Percentiles rank a stretch among this genome's conserved stretches.
Evolutionary conservation across 345 rosid genomes (phyloP).

Genomic region (Aethionema arabicum): DNA sequence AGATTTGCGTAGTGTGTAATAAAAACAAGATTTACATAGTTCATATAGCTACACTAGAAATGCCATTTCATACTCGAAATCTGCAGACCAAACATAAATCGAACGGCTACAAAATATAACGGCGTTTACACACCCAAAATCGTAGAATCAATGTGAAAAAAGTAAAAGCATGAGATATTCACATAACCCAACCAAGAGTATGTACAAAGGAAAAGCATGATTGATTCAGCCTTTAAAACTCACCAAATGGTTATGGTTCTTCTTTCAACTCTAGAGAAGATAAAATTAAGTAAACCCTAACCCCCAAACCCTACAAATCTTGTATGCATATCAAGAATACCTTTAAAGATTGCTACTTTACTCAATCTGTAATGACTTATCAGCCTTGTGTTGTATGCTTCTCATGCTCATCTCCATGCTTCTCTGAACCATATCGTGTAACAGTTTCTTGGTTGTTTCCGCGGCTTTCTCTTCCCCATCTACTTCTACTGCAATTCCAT

Average conservation of each 20-base stretch:
- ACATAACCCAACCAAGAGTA: constrained; percentile 11
- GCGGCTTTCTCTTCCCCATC: constrained; percentile 68
- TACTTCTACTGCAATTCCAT: constrained; percentile 56
- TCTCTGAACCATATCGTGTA: constrained; percentile 73
- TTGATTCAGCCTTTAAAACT: constrained; percentile 4
- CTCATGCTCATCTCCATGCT: constrained; percentile 64
- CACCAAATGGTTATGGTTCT: constrained; percentile 14
- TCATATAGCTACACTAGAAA: too few relatives aligned
- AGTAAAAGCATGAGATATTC: constrained; percentile 1
- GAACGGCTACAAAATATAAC: too few relatives aligned
- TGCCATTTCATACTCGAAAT: too few relatives aligned
- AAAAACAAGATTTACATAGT: too few relatives aligned
- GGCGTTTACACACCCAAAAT: not conserved
- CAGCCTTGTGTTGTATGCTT: constrained; percentile 42
- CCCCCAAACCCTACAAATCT: not conserved
- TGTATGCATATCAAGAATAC: constrained; percentile 14
- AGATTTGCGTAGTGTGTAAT: too few relatives aligned
- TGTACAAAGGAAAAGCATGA: constrained; percentile 7
- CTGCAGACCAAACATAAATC: too few relatives aligned
- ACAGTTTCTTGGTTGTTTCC: constrained; percentile 64
- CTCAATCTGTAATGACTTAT: constrained; percentile 28
- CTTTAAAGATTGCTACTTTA: constrained; percentile 4
- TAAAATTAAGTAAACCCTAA: constrained; percentile 3
- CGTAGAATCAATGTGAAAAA: not conserved
- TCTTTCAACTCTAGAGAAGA: not conserved